phyloP scores from a whole-genome alignment of 345 rosid genomes.

The Adansonia digitata region DNA sequence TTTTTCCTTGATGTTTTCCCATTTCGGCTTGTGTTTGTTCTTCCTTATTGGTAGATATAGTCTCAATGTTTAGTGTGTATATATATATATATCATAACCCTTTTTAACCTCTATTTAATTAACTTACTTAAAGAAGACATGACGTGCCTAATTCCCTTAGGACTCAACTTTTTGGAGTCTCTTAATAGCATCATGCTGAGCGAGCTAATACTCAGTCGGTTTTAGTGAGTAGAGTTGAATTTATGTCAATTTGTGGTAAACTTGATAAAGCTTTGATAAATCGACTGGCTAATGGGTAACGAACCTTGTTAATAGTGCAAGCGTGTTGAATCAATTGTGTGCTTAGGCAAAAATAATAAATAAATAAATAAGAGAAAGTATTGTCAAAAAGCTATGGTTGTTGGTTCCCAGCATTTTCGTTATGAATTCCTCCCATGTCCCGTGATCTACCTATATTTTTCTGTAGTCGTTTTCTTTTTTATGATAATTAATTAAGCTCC shows the following conservation, averaged over 20 bases:
- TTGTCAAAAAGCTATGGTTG: background rate
- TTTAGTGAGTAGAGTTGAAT: too few species aligned
- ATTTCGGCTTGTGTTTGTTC: background rate
- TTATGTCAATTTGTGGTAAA: background rate
- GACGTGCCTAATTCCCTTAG: too few species aligned
- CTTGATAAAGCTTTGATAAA: background rate
- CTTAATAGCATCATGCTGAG: too few species aligned
- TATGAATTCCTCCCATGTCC: background rate
- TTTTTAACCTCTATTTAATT: too few species aligned
- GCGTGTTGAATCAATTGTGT: background rate
- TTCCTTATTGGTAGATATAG: background rate
- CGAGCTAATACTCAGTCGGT: too few species aligned
- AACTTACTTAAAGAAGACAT: too few species aligned
- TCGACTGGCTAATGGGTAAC: background rate
- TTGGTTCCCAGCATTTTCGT: background rate
- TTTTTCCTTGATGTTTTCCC: background rate
- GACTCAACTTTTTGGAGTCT: too few species aligned
- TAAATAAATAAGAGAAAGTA: background rate
- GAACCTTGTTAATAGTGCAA: too few species aligned
- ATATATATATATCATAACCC: too few species aligned
- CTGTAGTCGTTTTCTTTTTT: too few species aligned
- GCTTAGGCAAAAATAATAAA: background rate
- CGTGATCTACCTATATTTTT: background rate
- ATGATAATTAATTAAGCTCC: too few species aligned
- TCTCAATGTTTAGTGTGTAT: background rate